These are phyloP conservation scores for Lactarius sanguifluus DNA, from an alignment of 768 basidiomycete genomes.

Conservation along the genomic window DNA sequence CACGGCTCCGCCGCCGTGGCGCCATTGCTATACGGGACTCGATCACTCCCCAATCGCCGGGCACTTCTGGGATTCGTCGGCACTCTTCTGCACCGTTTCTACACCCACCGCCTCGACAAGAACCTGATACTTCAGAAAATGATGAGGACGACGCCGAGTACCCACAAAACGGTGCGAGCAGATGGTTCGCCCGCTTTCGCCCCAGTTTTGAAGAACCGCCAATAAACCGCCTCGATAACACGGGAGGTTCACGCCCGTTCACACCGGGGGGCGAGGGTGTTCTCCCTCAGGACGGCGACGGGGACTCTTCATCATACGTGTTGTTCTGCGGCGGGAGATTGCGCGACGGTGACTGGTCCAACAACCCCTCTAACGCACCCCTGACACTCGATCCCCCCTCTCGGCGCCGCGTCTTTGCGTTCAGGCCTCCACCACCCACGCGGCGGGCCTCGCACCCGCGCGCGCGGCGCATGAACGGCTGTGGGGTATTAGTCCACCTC, in stretches of 20 bases:
- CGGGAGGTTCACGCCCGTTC: constrained; percentile 27
- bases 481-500: constrained; percentile 60
- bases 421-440: constrained; percentile 29
- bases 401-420: constrained; percentile 29
- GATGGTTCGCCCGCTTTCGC: constrained; percentile 24
- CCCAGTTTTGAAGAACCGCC: constrained; percentile 16
- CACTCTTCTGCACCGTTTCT: constrained; percentile 11
- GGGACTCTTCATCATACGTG: constrained; percentile 35
- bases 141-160: constrained; percentile 22
- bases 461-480: constrained; percentile 49
- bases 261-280: constrained; percentile 18
- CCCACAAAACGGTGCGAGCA: constrained; percentile 18
- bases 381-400: constrained; percentile 38
- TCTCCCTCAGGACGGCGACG: constrained; percentile 33
- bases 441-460: constrained; percentile 26
- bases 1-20: constrained; percentile 68
- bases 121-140: constrained; percentile 20
- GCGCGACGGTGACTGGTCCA: constrained; percentile 22
- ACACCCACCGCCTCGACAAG: constrained; percentile 12
- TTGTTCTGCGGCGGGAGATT: constrained; percentile 43
- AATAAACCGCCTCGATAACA: constrained; percentile 13
- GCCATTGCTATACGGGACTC: constrained; percentile 54
- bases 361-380: constrained; percentile 15
- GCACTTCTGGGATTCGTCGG: constrained; percentile 3
- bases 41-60: constrained; percentile 29